These are phyloP conservation scores for Aquilaria agallochum DNA, from an alignment of 441 rosid species.

Conservation along the genomic window DNA sequence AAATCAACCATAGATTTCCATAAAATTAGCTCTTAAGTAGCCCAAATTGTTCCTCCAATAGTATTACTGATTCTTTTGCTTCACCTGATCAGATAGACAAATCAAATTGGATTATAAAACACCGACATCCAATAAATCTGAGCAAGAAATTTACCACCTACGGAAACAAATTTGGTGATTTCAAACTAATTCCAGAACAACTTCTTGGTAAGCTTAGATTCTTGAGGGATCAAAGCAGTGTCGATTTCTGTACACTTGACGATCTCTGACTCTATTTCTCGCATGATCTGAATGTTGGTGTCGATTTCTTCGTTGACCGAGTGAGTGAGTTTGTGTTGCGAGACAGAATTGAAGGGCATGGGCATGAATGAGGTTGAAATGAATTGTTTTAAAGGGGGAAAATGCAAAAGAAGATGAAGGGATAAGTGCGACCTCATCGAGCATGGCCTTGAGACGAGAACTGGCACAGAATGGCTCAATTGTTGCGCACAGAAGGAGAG, in stretches of 20 bases:
- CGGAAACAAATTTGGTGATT: constrained; percentile 20
- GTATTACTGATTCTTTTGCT: constrained; percentile 39
- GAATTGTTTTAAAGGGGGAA: constrained; percentile 1
- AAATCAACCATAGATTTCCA: no score
- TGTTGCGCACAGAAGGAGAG: no score
- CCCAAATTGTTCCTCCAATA: constrained; percentile 41
- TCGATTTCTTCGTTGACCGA: constrained; percentile 83
- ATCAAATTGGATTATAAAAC: background rate
- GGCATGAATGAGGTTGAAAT: background rate
- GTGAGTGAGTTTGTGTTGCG: no score
- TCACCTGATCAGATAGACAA: constrained; percentile 28
- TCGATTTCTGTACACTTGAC: constrained; percentile 51
- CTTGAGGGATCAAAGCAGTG: constrained; percentile 31
- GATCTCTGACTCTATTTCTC: constrained; percentile 76
- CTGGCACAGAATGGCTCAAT: no score
- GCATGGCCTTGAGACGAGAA: no score
- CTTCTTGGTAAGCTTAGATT: constrained; percentile 50
- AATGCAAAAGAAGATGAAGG: background rate
- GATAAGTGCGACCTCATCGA: no score
- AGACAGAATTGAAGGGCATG: no score
- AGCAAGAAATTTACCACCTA: no score
- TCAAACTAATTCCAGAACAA: constrained; percentile 64
- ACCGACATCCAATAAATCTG: no score
- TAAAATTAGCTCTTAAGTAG: no score
- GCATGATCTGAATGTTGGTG: constrained; percentile 48